Evolutionary conservation across 2,329 filamentous ascomycete species (phyloP).

Genomic region (Arthrobotrys megalospora): DNA sequence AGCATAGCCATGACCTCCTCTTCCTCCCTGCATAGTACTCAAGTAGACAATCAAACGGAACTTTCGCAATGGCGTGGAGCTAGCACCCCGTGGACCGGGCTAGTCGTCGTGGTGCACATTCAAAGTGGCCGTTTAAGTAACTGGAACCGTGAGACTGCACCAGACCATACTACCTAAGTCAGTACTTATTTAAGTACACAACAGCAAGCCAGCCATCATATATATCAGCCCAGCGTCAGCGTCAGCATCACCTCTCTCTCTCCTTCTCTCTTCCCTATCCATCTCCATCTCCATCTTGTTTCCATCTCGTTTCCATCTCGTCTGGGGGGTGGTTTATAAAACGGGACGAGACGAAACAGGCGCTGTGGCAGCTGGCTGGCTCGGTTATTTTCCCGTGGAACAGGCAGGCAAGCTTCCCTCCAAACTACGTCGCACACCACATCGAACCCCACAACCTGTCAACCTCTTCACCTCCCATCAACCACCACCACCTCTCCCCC

Average conservation of each 20-base stretch:
- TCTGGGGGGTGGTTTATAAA: constrained; percentile 8
- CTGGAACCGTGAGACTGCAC: constrained; percentile 39
- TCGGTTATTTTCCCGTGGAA: constrained; percentile 30
- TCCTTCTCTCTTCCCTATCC: neutral
- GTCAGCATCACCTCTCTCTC: neutral
- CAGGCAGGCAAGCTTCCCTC: constrained; percentile 6
- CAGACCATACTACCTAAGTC: constrained; percentile 13
- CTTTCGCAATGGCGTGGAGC: neutral
- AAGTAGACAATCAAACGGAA: too few relatives aligned
- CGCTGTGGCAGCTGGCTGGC: constrained; percentile 23
- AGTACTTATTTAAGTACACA: too few relatives aligned
- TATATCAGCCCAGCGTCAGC: neutral
- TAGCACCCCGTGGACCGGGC: constrained; percentile 14
- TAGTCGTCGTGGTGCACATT: constrained; percentile 16
- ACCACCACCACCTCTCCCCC: neutral
- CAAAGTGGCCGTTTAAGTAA: constrained; percentile 42
- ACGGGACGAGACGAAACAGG: constrained; percentile 20
- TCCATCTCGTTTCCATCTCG: neutral
- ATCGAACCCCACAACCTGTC: constrained; percentile 3
- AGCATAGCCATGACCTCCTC: too few relatives aligned
- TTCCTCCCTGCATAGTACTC: too few relatives aligned
- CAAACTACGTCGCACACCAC: neutral
- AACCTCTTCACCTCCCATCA: neutral
- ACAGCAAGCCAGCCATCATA: neutral
- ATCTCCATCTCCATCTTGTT: neutral